These are phyloP conservation scores for Chrysochromulina parva DNA, from an alignment of 78 protist species.

Conservation along the genomic window DNA sequence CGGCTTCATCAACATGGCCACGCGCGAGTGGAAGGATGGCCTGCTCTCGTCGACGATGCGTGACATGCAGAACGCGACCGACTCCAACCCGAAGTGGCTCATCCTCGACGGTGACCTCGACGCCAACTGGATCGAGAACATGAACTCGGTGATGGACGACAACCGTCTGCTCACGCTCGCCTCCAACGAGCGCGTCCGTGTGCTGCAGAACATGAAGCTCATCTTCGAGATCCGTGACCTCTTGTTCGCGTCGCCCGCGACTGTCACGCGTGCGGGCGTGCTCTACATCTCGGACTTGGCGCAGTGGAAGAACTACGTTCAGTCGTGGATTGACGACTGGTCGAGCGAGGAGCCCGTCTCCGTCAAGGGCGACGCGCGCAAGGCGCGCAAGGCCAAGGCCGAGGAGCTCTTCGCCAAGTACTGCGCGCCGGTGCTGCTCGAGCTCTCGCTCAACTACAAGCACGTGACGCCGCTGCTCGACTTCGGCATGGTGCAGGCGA, in stretches of 20 bases:
- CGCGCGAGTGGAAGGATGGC: slow-evolving; percentile 76
- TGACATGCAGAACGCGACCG: slow-evolving; percentile 45
- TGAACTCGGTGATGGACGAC: slow-evolving; percentile 74
- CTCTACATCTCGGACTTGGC: slow-evolving; percentile 56
- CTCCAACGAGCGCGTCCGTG: slow-evolving; percentile 80
- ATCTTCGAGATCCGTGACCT: slow-evolving; percentile 76
- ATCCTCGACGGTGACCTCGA: slow-evolving; percentile 76
- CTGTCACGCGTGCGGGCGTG: slow-evolving; percentile 80
- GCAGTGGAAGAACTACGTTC: slow-evolving; percentile 56
- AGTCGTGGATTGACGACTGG: slow-evolving; percentile 51
- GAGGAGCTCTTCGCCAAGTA: slow-evolving; percentile 55
- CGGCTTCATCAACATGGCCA: slow-evolving; percentile 56
- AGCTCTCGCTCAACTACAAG: slow-evolving; percentile 44
- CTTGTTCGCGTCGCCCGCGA: slow-evolving; percentile 80
- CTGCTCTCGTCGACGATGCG: slow-evolving; percentile 72
- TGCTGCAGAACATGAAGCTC: slow-evolving; percentile 68
- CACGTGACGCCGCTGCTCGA: slow-evolving; percentile 43
- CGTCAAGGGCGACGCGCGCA: background rate
- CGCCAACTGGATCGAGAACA: slow-evolving; percentile 66
- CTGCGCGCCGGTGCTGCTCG: slow-evolving; percentile 34
- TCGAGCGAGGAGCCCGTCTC: background rate
- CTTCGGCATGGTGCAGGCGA: slow-evolving; percentile 47
- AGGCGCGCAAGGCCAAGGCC: slow-evolving; percentile 17
- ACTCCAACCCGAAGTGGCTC: slow-evolving; percentile 62
- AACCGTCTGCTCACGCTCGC: slow-evolving; percentile 77